Evolutionary conservation across 2,329 filamentous ascomycete genomes (phyloP).

Genomic region (Hansfordia pulvinata): DNA sequence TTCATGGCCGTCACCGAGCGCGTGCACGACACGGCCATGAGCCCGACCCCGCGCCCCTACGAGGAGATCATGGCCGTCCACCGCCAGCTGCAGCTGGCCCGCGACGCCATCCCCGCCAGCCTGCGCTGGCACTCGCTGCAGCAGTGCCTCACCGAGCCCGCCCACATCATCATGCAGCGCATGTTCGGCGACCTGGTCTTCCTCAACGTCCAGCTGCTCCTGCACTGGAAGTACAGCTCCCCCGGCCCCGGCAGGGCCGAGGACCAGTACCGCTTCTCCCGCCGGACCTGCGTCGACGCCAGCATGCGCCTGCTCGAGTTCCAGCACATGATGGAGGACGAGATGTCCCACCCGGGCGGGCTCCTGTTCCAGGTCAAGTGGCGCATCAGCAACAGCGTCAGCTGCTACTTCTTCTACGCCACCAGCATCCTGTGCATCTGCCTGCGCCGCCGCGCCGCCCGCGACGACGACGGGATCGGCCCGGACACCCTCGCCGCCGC

Average conservation of each 20-base stretch:
- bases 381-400: constrained; percentile 1
- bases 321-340: constrained; percentile 12
- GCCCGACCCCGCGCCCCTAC: constrained; percentile 7
- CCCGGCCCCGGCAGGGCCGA: constrained; percentile 7
- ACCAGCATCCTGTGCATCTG: constrained; percentile 4
- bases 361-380: constrained; percentile 1
- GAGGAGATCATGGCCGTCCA: constrained; percentile 10
- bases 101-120: constrained; percentile 9
- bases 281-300: constrained; percentile 9
- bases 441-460: no score
- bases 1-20: constrained; percentile 6
- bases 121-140: constrained; percentile 7
- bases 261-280: constrained; percentile 12
- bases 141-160: constrained; percentile 10
- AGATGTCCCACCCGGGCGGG: constrained; percentile 5
- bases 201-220: constrained; percentile 15
- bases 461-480: no score
- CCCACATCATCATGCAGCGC: constrained; percentile 12
- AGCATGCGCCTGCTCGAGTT: constrained; percentile 9
- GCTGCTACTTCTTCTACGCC: constrained; percentile 3
- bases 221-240: constrained; percentile 18
- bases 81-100: constrained; percentile 9
- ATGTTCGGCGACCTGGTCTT: constrained; percentile 14
- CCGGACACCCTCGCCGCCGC: no score
- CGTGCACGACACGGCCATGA: constrained; percentile 8